Evolutionary conservation across 768 basidiomycete species (phyloP), one percentile per base, ranked within the genome.

Genomic region (Boletus vinaceobasis): DNA sequence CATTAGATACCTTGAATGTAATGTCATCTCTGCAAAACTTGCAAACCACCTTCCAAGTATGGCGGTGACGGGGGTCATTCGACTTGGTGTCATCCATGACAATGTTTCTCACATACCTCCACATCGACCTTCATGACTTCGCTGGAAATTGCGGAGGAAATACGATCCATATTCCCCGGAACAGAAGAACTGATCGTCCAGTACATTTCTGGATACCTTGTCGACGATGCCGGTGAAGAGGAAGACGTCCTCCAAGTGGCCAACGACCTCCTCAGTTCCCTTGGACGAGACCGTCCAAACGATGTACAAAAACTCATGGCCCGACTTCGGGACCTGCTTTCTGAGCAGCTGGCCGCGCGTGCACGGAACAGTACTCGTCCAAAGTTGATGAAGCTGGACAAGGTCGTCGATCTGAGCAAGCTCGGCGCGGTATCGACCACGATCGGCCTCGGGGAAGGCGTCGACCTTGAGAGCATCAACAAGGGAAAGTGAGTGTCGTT

Each of bases 401-500:
- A 86, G 69, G 87, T 91, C 50, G 84, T 93, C 82, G 87, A 93
- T 62, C 86, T 94, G 81, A 90, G 88, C 75, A 90, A 89, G 72
- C 73, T 85, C 2, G 77, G 79, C 9, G 80, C 84, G 45, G 83
- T 93, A 69, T 91, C 89, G 29, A 87, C 73, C 53, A 93, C 91
- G 7, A 87, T 93, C 58, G 87, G 83, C 5, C 74, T 94, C 45
- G 77, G 82, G 0, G 89, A 92, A 58, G 90, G 90, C 14, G 90
- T 94, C 37, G 93, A 95, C 69, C 75, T 95, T 50, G 91, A 93
- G 71, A 90, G 89, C 37, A 91, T 93, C 50, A 93, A 93, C 74
- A 94, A 95, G 79, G 92, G 89, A 77, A 94, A 94, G 90, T 92
- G 67, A 71, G 76, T 69, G 71, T 75, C 13, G 21, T 29, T 6